Evolutionary conservation across 805 yeast genomes (phyloP).

Genomic region (Ogataea kodamae): DNA sequence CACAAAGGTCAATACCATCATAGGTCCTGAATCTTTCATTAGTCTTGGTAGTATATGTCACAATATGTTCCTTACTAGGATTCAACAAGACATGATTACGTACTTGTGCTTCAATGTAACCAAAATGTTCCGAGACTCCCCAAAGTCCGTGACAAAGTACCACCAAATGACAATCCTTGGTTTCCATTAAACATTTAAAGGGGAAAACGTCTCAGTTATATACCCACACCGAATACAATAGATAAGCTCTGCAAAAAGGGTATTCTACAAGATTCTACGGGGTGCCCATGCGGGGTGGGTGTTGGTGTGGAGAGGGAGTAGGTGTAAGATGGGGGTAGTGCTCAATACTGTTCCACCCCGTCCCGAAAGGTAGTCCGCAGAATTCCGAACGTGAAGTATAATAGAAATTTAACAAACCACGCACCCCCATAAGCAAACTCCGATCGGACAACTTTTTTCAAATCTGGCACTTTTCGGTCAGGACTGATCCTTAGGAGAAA

Average conservation of each 20-base stretch:
- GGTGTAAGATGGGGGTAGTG: too few species aligned
- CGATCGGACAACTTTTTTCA: slow-evolving; percentile 9
- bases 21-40: slow-evolving; percentile 75
- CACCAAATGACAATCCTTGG: slow-evolving; percentile 53
- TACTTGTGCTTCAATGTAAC: slow-evolving; percentile 52
- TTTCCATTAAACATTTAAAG: too few species aligned
- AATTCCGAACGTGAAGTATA: too few species aligned
- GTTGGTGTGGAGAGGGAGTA: too few species aligned
- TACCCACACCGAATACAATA: slow-evolving; percentile 6
- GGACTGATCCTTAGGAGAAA: slow-evolving; percentile 10
- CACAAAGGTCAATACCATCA: slow-evolving; percentile 86
- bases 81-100: slow-evolving; percentile 29
- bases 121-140: slow-evolving; percentile 72
- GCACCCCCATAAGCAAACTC: slow-evolving; percentile 10
- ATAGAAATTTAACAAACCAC: too few species aligned
- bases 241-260: slow-evolving; percentile 1
- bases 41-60: slow-evolving; percentile 51
- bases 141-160: slow-evolving; percentile 63
- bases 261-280: slow-evolving; percentile 4
- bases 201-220: slow-evolving; percentile 1
- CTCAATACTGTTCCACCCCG: too few species aligned
- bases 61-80: slow-evolving; percentile 25
- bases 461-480: slow-evolving; percentile 17
- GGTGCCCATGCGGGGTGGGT: too few species aligned
- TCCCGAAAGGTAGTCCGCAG: too few species aligned